These are phyloP conservation scores for Huntiella omanensis DNA, from an alignment of 2,329 filamentous ascomycete genomes.

Conservation along the genomic window DNA sequence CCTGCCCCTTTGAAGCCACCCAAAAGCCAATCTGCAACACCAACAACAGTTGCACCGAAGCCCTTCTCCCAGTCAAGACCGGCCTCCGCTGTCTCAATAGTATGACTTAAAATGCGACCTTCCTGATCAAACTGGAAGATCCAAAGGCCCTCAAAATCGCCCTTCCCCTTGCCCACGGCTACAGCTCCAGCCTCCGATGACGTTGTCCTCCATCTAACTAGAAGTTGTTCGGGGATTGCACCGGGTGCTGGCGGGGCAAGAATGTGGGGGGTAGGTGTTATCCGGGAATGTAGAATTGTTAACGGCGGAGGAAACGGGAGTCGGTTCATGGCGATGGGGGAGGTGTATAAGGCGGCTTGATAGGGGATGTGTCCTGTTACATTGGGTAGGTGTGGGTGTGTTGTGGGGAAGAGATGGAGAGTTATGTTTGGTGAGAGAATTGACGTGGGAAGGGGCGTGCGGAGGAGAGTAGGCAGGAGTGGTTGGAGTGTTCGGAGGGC, in stretches of 20 bases:
- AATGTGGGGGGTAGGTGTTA: slow-evolving; percentile 42
- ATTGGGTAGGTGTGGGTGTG: slow-evolving; percentile 75
- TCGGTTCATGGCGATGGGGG: slow-evolving; percentile 86
- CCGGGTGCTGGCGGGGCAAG: slow-evolving; percentile 31
- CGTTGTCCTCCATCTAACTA: slow-evolving; percentile 62
- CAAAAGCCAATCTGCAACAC: slow-evolving; percentile 83
- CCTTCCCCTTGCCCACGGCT: slow-evolving; percentile 22
- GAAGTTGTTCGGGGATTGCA: slow-evolving; percentile 54
- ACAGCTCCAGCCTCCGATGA: slow-evolving; percentile 15
- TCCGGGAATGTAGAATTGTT: slow-evolving; percentile 75
- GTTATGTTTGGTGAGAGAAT: slow-evolving; percentile 59
- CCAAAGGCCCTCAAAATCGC: slow-evolving; percentile 79
- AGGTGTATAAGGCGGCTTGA: slow-evolving; percentile 85
- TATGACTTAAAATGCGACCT: slow-evolving; percentile 69
- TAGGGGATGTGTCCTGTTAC: slow-evolving; percentile 84
- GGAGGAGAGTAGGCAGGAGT: slow-evolving; percentile 46
- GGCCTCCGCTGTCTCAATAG: slow-evolving; percentile 83
- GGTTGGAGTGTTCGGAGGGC: slow-evolving; percentile 47
- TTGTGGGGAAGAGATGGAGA: slow-evolving; percentile 52
- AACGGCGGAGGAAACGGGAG: slow-evolving; percentile 66
- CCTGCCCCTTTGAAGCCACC: slow-evolving; percentile 38
- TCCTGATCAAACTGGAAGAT: slow-evolving; percentile 88
- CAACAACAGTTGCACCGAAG: slow-evolving; percentile 66
- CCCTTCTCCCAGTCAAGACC: slow-evolving; percentile 66
- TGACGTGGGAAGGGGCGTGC: slow-evolving; percentile 50